Evolutionary conservation across 164 flowering plant genomes (phyloP), one percentile per base, ranked within the genome.

Genomic region (Piper longum): DNA sequence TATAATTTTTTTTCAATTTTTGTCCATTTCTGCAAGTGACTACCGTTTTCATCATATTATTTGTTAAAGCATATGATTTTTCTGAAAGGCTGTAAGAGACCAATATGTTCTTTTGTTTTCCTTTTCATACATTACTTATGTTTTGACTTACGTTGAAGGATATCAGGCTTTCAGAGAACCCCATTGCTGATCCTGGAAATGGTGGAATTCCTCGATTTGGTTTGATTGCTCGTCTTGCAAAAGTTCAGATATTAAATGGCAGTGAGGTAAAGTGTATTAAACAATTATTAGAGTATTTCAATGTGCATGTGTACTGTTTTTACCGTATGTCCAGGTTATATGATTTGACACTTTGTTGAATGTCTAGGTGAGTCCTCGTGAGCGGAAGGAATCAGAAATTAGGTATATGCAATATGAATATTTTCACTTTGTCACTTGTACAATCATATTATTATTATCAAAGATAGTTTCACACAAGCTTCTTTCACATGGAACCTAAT

Each of bases 371-470:
- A 79, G 82, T 58, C 68, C 76, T 64, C 96, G 95, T 39, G 99
- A 93, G 67, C 73, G 97, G 69, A 93, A 81, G 74, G 97, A 93
- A 17, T 90, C 99, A 63, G 99, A 93, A 76, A 93, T 93, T 56
- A 81, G 99, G 99, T 92, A 75, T 43, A 74, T 67, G 42, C 41
- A 26, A 26, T 57, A 26, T 57, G 9, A 48, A 14, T 5, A 44
- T 5, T 48, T 48, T 14, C 1, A 48, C 3, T 12, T 48, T 16
- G 17, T 16, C 2, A 7, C 17, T n/a, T 16, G 16, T 55, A 26
- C 36, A 26, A 26, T 26, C 36, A 26, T 26, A 26, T 26, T 26
- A 26, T 26, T 26, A 26, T 26, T 26, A 26, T 26, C 36, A 2
- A 26, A 26, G 36, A 26, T 26, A 26, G 36, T 26, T 26, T 26